Conservation (phyloP, 768 basidiomycete species). For the Lentinus brumalis region DNA sequence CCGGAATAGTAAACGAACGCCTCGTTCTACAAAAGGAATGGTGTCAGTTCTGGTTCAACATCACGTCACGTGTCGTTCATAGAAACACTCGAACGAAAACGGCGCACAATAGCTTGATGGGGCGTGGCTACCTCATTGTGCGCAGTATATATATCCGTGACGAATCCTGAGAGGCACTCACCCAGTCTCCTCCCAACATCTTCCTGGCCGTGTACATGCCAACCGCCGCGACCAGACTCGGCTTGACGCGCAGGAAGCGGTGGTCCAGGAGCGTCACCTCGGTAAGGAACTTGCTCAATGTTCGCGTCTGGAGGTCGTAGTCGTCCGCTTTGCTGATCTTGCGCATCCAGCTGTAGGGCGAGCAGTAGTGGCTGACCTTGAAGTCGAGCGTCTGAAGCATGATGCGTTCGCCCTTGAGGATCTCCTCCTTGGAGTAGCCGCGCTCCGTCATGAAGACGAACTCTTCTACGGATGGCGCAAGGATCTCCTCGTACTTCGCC, state of each 20-base stretch:
- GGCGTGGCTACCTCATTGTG: constrained; percentile 16
- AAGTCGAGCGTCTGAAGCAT: constrained; percentile 95
- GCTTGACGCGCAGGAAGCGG: constrained; percentile 91
- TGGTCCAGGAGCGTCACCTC: constrained; percentile 94
- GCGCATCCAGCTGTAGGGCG: constrained; percentile 98
- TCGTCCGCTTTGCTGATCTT: constrained; percentile 98
- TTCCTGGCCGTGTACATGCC: constrained; percentile 95
- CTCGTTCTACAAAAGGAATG: constrained; percentile 62
- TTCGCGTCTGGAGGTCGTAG: constrained; percentile 97
- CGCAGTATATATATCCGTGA: constrained; percentile 16
- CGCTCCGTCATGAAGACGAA: constrained; percentile 98
- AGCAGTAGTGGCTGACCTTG: constrained; percentile 95
- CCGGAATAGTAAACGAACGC: constrained; percentile 92
- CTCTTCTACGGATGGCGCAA: constrained; percentile 96
- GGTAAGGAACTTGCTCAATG: constrained; percentile 95
- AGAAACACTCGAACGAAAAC: constrained; percentile 13
- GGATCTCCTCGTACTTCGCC: constrained; percentile 98
- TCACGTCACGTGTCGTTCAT: constrained; percentile 21
- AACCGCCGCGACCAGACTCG: constrained; percentile 90
- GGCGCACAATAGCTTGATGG: constrained; percentile 17
- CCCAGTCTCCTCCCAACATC: constrained; percentile 97
- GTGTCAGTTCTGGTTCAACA: constrained; percentile 31
- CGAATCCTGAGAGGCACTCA: constrained; percentile 47
- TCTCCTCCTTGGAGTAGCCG: constrained; percentile 92
- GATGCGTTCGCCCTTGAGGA: constrained; percentile 97